Evolutionary conservation across 1,139 yeast species (phyloP).

Genomic region (Candida freyschussii): DNA sequence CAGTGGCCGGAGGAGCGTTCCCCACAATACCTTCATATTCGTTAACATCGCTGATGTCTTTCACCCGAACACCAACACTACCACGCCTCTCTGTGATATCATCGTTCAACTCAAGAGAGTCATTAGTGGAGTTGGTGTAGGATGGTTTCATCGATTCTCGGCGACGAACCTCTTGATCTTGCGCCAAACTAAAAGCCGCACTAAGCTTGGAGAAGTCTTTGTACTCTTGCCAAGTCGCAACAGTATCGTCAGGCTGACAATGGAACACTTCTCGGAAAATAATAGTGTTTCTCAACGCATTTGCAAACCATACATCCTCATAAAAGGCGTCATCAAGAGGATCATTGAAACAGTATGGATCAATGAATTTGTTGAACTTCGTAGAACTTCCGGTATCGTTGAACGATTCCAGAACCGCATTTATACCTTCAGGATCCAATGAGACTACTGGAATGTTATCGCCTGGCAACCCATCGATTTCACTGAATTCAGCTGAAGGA

Average conservation of each 20-base stretch:
- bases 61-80: constrained; percentile 10
- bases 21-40: constrained; percentile 10
- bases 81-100: constrained; percentile 1
- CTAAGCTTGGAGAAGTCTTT: constrained; percentile 59
- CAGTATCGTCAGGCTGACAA: constrained; percentile 90
- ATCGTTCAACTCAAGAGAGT: no score
- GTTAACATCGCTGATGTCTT: constrained; percentile 6
- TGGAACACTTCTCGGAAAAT: constrained; percentile 83
- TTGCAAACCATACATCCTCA: constrained; percentile 83
- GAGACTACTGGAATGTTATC: constrained; percentile 43
- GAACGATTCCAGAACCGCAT: constrained; percentile 38
- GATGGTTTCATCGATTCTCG: constrained; percentile 9
- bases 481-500: constrained; percentile 6
- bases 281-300: constrained; percentile 79
- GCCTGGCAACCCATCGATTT: constrained; percentile 22
- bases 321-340: constrained; percentile 76
- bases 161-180: constrained; percentile 29
- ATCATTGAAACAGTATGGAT: constrained; percentile 85
- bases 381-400: constrained; percentile 9
- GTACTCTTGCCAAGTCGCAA: constrained; percentile 84
- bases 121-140: constrained; percentile 1
- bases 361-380: constrained; percentile 50
- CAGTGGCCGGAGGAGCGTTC: constrained; percentile 10
- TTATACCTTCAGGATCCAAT: constrained; percentile 43
- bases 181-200: constrained; percentile 53